Conservation (phyloP, 495 filamentous ascomycete genomes). For the Penicillium cataractarum region DNA sequence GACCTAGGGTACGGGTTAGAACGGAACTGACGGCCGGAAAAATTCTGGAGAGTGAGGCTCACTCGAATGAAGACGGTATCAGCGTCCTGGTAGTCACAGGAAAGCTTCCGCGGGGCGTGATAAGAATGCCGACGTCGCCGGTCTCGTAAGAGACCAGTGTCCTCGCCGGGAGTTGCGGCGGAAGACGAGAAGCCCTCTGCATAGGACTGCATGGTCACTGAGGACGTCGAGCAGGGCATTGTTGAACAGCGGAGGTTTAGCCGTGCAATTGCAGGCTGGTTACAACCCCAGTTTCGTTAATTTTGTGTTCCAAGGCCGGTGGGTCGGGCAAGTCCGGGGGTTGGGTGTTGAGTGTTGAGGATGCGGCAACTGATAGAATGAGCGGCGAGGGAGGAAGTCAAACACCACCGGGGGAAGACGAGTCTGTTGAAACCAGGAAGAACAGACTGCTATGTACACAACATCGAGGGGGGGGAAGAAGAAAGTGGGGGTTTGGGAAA, state of each 20-base stretch:
- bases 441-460: conserved; percentile 18
- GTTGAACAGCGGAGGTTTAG: background rate
- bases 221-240: conserved; percentile 53
- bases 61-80: conserved; percentile 71
- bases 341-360: conserved; percentile 1
- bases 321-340: conserved; percentile 14
- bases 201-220: conserved; percentile 51
- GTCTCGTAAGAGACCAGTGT: conserved; percentile 44
- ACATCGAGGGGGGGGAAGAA: conserved; percentile 7
- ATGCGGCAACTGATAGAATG: background rate
- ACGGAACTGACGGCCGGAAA: background rate
- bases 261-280: background rate
- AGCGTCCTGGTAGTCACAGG: conserved; percentile 63
- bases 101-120: conserved; percentile 60
- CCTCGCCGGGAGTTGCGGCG: conserved; percentile 39
- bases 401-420: background rate
- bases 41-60: conserved; percentile 10
- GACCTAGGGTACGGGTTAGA: conserved; percentile 56
- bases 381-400: background rate
- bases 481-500: conserved; percentile 9
- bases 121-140: conserved; percentile 68
- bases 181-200: conserved; percentile 36
- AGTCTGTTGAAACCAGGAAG: conserved; percentile 19
- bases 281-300: background rate
- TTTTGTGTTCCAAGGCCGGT: background rate